Percentiles rank a stretch among this genome's conserved stretches.
Conservation (phyloP, 2,329 filamentous ascomycete species). For the Didymella arachidicola region DNA sequence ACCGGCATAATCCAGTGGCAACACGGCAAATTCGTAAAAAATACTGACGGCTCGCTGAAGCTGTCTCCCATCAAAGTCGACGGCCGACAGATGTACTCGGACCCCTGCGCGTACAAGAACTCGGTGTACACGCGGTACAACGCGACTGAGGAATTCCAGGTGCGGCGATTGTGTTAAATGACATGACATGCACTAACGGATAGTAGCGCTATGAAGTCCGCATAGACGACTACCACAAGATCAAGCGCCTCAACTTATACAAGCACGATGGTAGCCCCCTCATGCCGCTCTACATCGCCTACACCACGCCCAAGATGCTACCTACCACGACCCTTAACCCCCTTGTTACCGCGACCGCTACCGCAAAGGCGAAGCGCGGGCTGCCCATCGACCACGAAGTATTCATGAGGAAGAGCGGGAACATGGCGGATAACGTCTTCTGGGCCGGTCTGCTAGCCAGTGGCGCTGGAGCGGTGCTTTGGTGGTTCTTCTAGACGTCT, state of each 20-base stretch:
- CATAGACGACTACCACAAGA: slow-evolving; percentile 67
- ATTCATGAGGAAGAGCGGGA: slow-evolving; percentile 45
- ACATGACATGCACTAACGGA: neutral
- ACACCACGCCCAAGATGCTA: slow-evolving; percentile 71
- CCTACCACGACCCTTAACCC: slow-evolving; percentile 73
- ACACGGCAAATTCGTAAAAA: slow-evolving; percentile 68
- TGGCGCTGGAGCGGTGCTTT: slow-evolving; percentile 57
- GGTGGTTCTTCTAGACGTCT: slow-evolving; percentile 52
- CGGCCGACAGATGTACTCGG: slow-evolving; percentile 71
- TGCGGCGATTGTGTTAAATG: slow-evolving; percentile 39
- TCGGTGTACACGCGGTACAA: slow-evolving; percentile 72
- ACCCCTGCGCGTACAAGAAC: slow-evolving; percentile 66
- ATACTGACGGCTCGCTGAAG: slow-evolving; percentile 64
- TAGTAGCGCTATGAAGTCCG: slow-evolving; percentile 56
- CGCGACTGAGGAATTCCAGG: slow-evolving; percentile 68
- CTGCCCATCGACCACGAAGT: slow-evolving; percentile 54
- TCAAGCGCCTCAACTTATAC: slow-evolving; percentile 70
- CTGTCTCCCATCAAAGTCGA: slow-evolving; percentile 70
- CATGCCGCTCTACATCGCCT: slow-evolving; percentile 72
- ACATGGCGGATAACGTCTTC: slow-evolving; percentile 57
- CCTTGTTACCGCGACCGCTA: slow-evolving; percentile 44
- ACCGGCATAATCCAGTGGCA: slow-evolving; percentile 75
- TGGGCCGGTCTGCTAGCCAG: slow-evolving; percentile 60
- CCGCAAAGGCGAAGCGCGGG: slow-evolving; percentile 48
- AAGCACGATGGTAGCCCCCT: slow-evolving; percentile 69